Evolutionary conservation across 2,329 filamentous ascomycete species (phyloP), one percentile per base, ranked within the genome.

Genomic region (Geosmithia putterillii): DNA sequence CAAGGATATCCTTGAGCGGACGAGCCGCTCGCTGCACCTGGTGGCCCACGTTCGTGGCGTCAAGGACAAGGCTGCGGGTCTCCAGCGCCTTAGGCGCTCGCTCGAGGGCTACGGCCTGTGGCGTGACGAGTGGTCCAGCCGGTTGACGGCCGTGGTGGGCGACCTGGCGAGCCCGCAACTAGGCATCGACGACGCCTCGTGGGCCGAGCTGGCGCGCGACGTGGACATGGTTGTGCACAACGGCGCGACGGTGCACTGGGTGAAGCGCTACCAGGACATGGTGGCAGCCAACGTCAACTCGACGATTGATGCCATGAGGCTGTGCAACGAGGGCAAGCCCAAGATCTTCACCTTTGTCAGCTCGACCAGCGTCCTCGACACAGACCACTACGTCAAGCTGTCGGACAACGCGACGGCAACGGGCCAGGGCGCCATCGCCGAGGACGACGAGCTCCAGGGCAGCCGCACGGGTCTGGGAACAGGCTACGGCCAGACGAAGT

Each of bases 401-500:
- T 92, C 86, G 0, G 69, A 81, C 45, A 67, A 76, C 43, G 72
- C 71, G 44, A 64, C 75, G 25, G 69, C 69, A 10, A 72, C 73
- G 25, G 83, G 83, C 9, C 77, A 76, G 7, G 69, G 67, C 18
- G 76, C 77, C 12, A 73, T 95, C 15, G 68, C 72, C 18, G 90
- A 95, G 59, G 71, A 70, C 0, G 89, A 95, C 57, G 80, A 90
- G 50, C 70, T 95, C 48, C 68, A 76, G 51, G 86, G 88, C 43
- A 89, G 85, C 54, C 73, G 79, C 35, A 79, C 69, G 42, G 86
- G 86, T 25, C 76, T 95, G 2, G 79, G 79, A 35, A 95, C 86
- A 1, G 89, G 90, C 5, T 95, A 95, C 54, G 89, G 90, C 3
- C 89, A 95, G 60, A 79, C 77, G 50, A 95, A 96, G 65, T 95